Base-by-base conservation (phyloP, 495 filamentous ascomycete species). In the Daldinia loculata region DNA sequence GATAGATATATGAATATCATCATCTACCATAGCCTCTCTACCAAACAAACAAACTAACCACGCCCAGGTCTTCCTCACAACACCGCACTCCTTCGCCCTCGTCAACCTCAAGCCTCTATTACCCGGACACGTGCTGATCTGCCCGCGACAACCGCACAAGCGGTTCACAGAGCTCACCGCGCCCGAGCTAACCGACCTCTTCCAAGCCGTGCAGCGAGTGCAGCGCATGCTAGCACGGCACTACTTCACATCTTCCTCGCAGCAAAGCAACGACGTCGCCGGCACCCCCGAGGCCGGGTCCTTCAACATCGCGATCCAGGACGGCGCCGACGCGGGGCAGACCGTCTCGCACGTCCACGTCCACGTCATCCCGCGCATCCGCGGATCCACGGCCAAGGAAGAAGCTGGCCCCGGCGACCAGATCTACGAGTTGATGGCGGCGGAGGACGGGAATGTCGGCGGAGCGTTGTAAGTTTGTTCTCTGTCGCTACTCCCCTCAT, bases 31-130 rank as follows among this genome's bases (percentile, higher is more conserved):
- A 26, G 27, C 22, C 22, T 14, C 22, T 52, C 7, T 3, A 51
- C 22, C 4, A 24, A 51, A 58, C 27, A 22, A 30, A 38, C 56
- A 32, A 22, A 77, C 76, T 75, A 57, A 77, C 56, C 17, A 56
- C 14, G 27, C 26, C 19, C 48, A 89, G 91, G 91, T 97, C 83
- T 99, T 99, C 86, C 86, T 95, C 81, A 82, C 80, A 70, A 97
- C 94, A 11, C 83, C 90, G 12, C 84, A 89, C 74, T 89, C 89
- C 77, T 95, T 92, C 84, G 91, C 91, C 65, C 86, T 97, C 57
- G 93, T 97, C 24, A 98, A 98, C 84, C 87, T 98, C 74, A 97
- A 97, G 79, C 95, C 95, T 12, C 87, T 99, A 17, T 87, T 98
- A 0, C 94, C 95, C 0, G 95, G 95, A 52, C 95, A 99, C 81